Conservation (phyloP, 2,329 filamentous ascomycete genomes). For the Fusarium equiseti region DNA sequence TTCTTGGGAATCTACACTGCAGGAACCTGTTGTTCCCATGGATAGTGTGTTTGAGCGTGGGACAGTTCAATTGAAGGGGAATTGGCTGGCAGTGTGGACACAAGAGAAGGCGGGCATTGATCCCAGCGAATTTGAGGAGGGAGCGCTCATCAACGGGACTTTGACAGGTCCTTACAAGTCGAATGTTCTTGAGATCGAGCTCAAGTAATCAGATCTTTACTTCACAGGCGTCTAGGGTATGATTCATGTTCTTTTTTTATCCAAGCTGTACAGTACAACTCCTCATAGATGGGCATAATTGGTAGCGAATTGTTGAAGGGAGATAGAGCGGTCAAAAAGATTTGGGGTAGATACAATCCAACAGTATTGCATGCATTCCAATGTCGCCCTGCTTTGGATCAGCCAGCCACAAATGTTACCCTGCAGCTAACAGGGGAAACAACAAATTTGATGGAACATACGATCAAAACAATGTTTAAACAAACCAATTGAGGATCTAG, state of each 20-base stretch:
- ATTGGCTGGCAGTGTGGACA: constrained; percentile 53
- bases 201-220: constrained; percentile 12
- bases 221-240: constrained; percentile 9
- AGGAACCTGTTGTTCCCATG: constrained; percentile 52
- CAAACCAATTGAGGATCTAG: neutral
- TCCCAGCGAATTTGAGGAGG: constrained; percentile 36
- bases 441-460: neutral
- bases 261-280: neutral
- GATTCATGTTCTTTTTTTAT: neutral
- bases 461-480: neutral
- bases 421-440: neutral
- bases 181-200: constrained; percentile 35
- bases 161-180: constrained; percentile 42
- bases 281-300: constrained; percentile 10
- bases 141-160: constrained; percentile 32
- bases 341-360: constrained; percentile 8
- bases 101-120: constrained; percentile 43
- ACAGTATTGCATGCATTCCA: constrained; percentile 8
- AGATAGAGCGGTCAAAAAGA: neutral
- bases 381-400: neutral
- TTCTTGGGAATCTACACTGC: constrained; percentile 54
- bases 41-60: constrained; percentile 51
- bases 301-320: constrained; percentile 3
- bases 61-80: constrained; percentile 53
- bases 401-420: constrained; percentile 6